These are phyloP conservation scores for Cyberlindnera euphorbiae DNA, from an alignment of 805 yeast species.

Conservation along the genomic window DNA sequence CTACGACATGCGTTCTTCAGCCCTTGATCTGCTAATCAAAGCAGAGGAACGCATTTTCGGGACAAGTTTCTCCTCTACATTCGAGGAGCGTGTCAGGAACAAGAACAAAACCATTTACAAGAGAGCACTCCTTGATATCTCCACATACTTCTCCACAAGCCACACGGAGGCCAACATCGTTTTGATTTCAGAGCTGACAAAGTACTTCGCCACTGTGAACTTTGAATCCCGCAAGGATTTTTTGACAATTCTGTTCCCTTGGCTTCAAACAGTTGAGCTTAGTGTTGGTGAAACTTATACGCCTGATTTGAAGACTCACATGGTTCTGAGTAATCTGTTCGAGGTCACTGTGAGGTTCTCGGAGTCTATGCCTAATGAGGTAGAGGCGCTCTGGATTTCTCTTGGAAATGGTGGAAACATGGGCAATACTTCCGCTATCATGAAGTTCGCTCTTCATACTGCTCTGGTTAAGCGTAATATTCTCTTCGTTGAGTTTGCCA, in stretches of 20 bases:
- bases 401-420: slow-evolving; percentile 70
- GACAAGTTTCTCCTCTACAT: slow-evolving; percentile 49
- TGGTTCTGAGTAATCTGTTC: slow-evolving; percentile 77
- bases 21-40: slow-evolving; percentile 62
- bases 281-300: slow-evolving; percentile 37
- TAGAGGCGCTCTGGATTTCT: slow-evolving; percentile 94
- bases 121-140: slow-evolving; percentile 75
- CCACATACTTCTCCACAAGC: slow-evolving; percentile 61
- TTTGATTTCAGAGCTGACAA: slow-evolving; percentile 68
- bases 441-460: slow-evolving; percentile 63
- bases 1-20: slow-evolving; percentile 61
- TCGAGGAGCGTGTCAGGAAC: slow-evolving; percentile 67
- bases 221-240: slow-evolving; percentile 67
- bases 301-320: slow-evolving; percentile 39
- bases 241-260: slow-evolving; percentile 76
- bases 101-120: slow-evolving; percentile 80
- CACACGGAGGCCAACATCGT: slow-evolving; percentile 56
- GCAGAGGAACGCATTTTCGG: slow-evolving; percentile 59
- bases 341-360: slow-evolving; percentile 81
- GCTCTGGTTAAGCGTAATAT: slow-evolving; percentile 70
- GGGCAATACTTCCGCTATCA: slow-evolving; percentile 64
- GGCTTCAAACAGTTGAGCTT: slow-evolving; percentile 84
- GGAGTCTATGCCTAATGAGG: slow-evolving; percentile 72
- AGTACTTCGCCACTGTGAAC: slow-evolving; percentile 59
- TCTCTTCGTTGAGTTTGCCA: slow-evolving; percentile 67